These are phyloP conservation scores for Pyricularia grisea DNA, from an alignment of 2,329 filamentous ascomycete species.

Conservation along the genomic window DNA sequence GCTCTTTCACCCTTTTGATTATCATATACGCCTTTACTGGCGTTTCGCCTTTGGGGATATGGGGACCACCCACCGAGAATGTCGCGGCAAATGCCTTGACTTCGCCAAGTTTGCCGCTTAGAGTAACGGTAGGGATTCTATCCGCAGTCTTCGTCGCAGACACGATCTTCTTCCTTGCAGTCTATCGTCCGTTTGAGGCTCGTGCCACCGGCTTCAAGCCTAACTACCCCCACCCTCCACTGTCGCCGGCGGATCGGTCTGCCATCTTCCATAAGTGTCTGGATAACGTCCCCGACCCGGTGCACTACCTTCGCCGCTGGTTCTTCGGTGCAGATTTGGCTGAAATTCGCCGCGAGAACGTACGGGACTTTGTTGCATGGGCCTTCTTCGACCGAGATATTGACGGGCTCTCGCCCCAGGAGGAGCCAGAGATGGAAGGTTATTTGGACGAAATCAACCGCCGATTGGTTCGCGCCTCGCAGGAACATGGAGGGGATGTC, in stretches of 20 bases:
- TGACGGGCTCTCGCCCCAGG: constrained; percentile 10
- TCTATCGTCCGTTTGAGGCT: constrained; percentile 32
- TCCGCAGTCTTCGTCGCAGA: constrained; percentile 27
- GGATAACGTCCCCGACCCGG: constrained; percentile 41
- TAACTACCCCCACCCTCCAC: constrained; percentile 26
- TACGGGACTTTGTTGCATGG: constrained; percentile 59
- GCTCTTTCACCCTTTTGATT: constrained; percentile 25
- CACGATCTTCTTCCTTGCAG: constrained; percentile 26
- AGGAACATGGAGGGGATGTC: background rate
- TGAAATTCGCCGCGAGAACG: constrained; percentile 57
- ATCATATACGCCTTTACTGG: background rate
- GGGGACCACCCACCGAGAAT: constrained; percentile 1
- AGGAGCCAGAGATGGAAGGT: constrained; percentile 30
- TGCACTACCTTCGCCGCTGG: constrained; percentile 53
- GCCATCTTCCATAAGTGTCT: constrained; percentile 48
- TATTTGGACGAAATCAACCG: constrained; percentile 38
- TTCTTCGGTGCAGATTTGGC: constrained; percentile 49
- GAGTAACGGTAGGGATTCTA: constrained; percentile 7
- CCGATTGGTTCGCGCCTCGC: background rate
- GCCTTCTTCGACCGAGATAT: constrained; percentile 46
- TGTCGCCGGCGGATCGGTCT: constrained; percentile 36
- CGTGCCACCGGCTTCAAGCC: constrained; percentile 26
- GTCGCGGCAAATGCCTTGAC: constrained; percentile 6
- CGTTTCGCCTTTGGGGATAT: background rate
- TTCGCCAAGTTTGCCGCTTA: background rate